Base-by-base conservation (phyloP, 1,139 yeast species). In the Magnusiomyces suaveolens region DNA sequence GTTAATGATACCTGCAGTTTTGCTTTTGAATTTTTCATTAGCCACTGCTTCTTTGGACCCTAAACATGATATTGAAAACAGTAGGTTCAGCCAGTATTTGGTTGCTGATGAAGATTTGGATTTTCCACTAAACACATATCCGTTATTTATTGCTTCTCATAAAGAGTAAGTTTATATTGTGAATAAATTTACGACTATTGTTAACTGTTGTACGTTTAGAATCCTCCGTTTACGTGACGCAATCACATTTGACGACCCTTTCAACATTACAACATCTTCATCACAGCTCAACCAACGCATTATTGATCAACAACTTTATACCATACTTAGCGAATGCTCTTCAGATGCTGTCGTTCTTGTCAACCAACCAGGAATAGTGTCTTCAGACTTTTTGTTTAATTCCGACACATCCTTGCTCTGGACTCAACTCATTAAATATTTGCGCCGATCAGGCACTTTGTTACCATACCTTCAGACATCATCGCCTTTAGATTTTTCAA, bases 301-400 rank as follows among this genome's bases (percentile, higher is more conserved):
- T 8, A 29, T 72, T 76, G 39, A 73, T 73, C 49, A 64, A 82
- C 57, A 64, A 20, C 36, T 82, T 18, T 73, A 76, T 52, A 73
- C 77, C 54, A 66, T 81, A 43, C 69, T 83, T 16, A 79, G 81
- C 1, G 74, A 76, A 46, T 88, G 96, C 64, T 71, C 82, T 1
- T 79, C 90, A 0, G 86, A 87, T 65, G 85, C 83, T 0, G 85
- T 84, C 61, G 63, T 88, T 1, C 68, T 87, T 18, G 73, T 87
- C 0, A 79, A 85, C 63, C 81, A 80, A 49, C 95, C 95, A 0
- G 94, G 94, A 0, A 67, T 87, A 54, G 68, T 68, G 1, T 70
- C 76, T 52, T 69, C 70, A n/a, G 95, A 87, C 67, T 72, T 87
- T 57, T 63, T 21, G 62, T 25, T 23, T 24, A 25, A 23, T n/a